A percentile compares a stretch with the other conserved stretches of the same genome.
These are phyloP conservation scores for Eremochloa ophiuroides DNA, from an alignment of 176 grass and related monocot species.

Conservation along the genomic window DNA sequence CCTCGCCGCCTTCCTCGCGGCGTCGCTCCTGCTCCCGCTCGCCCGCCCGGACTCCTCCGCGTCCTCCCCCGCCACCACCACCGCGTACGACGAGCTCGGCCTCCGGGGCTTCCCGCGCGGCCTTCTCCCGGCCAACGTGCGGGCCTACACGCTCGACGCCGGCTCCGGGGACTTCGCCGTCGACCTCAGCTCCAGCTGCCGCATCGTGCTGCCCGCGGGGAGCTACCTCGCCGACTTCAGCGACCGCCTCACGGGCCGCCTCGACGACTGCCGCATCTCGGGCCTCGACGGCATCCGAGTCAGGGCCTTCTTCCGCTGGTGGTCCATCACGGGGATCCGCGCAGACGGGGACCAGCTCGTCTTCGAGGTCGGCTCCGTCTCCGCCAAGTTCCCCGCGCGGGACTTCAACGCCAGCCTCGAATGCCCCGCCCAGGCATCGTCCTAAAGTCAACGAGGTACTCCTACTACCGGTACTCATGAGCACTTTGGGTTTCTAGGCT, in stretches of 20 bases:
- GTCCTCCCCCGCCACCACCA: background rate
- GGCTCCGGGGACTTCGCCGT: constrained; percentile 49
- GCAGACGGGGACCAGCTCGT: constrained; percentile 52
- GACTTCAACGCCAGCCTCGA: constrained; percentile 62
- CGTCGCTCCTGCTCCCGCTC: constrained; percentile 22
- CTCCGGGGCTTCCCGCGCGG: constrained; percentile 45
- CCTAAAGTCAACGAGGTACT: constrained; percentile 18
- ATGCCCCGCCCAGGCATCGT: constrained; percentile 32
- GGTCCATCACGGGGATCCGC: constrained; percentile 58
- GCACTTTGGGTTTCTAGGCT: background rate
- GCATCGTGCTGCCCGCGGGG: constrained; percentile 45
- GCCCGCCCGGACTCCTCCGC: constrained; percentile 18
- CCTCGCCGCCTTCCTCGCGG: constrained; percentile 18
- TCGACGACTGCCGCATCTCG: constrained; percentile 41
- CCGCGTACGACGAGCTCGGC: constrained; percentile 53
- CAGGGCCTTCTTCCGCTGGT: constrained; percentile 60
- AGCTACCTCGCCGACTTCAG: constrained; percentile 54
- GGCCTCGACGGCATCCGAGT: constrained; percentile 55
- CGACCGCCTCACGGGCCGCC: constrained; percentile 40
- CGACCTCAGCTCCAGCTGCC: constrained; percentile 35
- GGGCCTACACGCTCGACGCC: constrained; percentile 42
- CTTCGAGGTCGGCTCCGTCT: constrained; percentile 53
- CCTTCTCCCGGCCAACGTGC: constrained; percentile 48
- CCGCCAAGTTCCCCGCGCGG: constrained; percentile 47
- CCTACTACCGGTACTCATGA: background rate